phyloP scores from a whole-genome alignment of 768 basidiomycete species.

The Termitomyces sp. region DNA sequence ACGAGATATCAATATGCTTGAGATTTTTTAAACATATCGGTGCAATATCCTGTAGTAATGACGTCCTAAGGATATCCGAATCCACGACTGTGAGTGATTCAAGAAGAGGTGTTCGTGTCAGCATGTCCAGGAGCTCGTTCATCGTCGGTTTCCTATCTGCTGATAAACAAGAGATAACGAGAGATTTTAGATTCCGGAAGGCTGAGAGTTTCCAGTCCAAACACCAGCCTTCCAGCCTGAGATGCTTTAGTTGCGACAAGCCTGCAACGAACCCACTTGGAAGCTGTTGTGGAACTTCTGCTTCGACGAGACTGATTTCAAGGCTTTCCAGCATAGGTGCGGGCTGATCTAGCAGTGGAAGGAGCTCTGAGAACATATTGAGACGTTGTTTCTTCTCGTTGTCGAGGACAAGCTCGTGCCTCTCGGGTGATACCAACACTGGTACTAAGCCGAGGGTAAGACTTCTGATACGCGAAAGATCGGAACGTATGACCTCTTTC shows the following conservation, averaged over 20 bases:
- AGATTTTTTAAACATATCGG: neutral
- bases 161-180: neutral
- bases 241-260: neutral
- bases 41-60: neutral
- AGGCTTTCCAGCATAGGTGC: conserved; percentile 2
- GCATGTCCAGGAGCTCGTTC: neutral
- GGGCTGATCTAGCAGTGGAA: neutral
- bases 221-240: neutral
- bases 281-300: neutral
- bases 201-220: neutral
- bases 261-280: neutral
- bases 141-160: neutral
- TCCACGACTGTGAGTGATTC: neutral
- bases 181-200: neutral
- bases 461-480: neutral
- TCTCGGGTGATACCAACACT: neutral
- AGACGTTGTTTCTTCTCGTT: neutral
- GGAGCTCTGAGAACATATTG: neutral
- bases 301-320: neutral
- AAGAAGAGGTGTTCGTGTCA: neutral
- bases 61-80: neutral
- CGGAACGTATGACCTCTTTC: neutral
- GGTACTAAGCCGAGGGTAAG: neutral
- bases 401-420: neutral
- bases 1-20: neutral